These are phyloP conservation scores for Silybum marianum DNA, from an alignment of 129 eudicot genomes.

Conservation along the genomic window DNA sequence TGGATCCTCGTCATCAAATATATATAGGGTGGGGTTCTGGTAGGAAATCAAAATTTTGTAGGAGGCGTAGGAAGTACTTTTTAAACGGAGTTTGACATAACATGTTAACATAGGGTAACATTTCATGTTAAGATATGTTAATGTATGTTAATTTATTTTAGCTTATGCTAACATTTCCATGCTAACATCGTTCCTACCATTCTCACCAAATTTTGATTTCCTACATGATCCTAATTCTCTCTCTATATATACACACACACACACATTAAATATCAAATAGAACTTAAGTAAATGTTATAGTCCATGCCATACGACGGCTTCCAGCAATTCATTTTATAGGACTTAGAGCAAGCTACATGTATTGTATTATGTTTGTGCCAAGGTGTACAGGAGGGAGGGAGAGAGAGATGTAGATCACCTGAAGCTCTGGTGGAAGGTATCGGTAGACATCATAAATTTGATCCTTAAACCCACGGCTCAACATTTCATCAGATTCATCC, in stretches of 20 bases:
- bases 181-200: background rate
- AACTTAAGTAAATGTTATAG: background rate
- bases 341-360: background rate
- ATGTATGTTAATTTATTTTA: no score
- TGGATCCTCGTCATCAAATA: background rate
- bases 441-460: slow-evolving; percentile 97
- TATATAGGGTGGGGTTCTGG: no score
- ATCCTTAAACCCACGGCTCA: slow-evolving; percentile 99
- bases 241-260: no score
- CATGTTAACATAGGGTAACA: background rate
- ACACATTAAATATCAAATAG: background rate
- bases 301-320: background rate
- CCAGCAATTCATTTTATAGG: background rate
- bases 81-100: background rate
- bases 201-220: background rate
- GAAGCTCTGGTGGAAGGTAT: slow-evolving; percentile 98
- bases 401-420: slow-evolving; percentile 44
- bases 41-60: background rate
- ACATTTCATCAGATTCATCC: slow-evolving; percentile 99
- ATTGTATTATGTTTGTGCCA: background rate
- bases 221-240: background rate
- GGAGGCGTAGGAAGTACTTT: background rate
- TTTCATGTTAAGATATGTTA: no score
- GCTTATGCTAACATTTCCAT: no score
- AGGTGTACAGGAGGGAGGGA: background rate